Percentiles rank a stretch among this genome's conserved stretches.
phyloP scores from a whole-genome alignment of 768 basidiomycete genomes.

The Trametes gibbosa region DNA sequence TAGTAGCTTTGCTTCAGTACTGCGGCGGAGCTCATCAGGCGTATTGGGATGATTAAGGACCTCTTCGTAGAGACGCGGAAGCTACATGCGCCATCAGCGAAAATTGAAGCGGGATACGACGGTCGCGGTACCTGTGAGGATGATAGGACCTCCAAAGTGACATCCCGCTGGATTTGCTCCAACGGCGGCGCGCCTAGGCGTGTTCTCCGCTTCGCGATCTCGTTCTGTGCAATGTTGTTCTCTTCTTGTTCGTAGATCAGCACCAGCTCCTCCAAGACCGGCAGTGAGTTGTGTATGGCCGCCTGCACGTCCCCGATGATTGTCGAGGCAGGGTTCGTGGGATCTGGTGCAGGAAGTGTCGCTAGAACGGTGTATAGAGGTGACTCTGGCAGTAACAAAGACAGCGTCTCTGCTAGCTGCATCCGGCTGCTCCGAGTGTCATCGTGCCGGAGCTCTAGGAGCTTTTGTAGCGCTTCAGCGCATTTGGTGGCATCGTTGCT shows the following conservation, averaged over 20 bases:
- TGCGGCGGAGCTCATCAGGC: slow-evolving; percentile 73
- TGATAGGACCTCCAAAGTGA: slow-evolving; percentile 62
- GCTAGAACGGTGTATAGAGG: slow-evolving; percentile 59
- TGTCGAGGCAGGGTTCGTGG: slow-evolving; percentile 68
- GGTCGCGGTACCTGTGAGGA: slow-evolving; percentile 50
- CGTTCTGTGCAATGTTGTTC: slow-evolving; percentile 50
- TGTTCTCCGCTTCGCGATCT: slow-evolving; percentile 75
- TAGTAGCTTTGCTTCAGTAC: slow-evolving; percentile 74
- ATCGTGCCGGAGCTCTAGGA: slow-evolving; percentile 59
- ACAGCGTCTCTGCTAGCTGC: slow-evolving; percentile 67
- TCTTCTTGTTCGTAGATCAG: slow-evolving; percentile 63
- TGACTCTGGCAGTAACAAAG: slow-evolving; percentile 73
- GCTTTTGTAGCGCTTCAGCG: slow-evolving; percentile 77
- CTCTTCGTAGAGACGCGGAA: slow-evolving; percentile 73
- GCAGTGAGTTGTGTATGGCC: slow-evolving; percentile 68
- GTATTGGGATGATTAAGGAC: slow-evolving; percentile 81
- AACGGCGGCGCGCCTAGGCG: slow-evolving; percentile 67
- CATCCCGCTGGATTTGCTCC: slow-evolving; percentile 58
- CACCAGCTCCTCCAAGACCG: slow-evolving; percentile 70
- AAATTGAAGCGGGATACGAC: neutral
- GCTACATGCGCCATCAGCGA: slow-evolving; percentile 36
- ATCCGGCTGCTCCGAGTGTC: slow-evolving; percentile 32
- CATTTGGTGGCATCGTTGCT: slow-evolving; percentile 78
- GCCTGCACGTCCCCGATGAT: slow-evolving; percentile 55
- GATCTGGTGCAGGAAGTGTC: slow-evolving; percentile 68